Evolutionary conservation across 108 stramenopile genomes (phyloP).

Genomic region (Parietichytrium sp.): DNA sequence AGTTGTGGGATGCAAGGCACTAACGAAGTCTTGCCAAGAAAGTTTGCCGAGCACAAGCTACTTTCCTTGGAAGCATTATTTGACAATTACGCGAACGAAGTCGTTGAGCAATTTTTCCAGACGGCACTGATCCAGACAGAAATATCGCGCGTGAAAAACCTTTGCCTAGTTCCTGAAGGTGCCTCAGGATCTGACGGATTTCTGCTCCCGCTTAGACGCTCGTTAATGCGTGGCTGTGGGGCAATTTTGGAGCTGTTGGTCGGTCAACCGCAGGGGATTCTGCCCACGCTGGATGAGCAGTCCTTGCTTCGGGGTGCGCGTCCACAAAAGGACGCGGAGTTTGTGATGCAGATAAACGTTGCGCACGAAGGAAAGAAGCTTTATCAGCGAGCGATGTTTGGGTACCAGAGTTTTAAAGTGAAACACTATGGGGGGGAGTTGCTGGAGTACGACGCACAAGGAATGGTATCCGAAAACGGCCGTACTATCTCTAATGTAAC

Average conservation of each 20-base stretch:
- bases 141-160: too few relatives aligned
- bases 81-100: constrained; percentile 18
- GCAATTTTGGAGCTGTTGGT: not conserved
- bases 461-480: not conserved
- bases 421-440: constrained; percentile 10
- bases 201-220: too few relatives aligned
- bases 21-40: not conserved
- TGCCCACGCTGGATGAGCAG: not conserved
- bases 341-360: not conserved
- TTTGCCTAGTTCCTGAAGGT: too few relatives aligned
- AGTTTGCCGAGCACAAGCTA: not conserved
- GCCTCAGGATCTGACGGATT: too few relatives aligned
- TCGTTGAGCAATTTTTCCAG: constrained; percentile 1
- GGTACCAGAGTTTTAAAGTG: not conserved
- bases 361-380: not conserved
- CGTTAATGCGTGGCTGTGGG: not conserved
- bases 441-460: constrained; percentile 15
- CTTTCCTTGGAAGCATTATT: not conserved
- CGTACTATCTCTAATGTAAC: not conserved
- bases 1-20: not conserved
- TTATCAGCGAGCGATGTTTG: constrained; percentile 7
- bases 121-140: not conserved
- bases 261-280: not conserved
- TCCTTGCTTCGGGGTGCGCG: not conserved
- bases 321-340: not conserved